Conservation (phyloP, 148 eudicot genomes). For the Rhododendron mucronatum region DNA sequence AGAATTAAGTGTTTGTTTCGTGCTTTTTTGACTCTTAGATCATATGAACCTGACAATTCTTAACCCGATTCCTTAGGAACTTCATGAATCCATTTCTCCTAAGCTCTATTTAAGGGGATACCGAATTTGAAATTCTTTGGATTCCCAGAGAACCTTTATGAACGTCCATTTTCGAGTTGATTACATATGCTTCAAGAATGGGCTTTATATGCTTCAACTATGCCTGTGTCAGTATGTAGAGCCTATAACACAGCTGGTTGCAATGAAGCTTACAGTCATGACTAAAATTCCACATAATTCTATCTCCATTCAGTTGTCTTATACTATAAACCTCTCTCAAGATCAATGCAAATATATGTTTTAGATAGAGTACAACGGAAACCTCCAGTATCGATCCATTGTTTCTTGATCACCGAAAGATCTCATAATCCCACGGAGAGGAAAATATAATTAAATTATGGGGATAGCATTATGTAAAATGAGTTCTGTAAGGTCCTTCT, state of each 20-base stretch:
- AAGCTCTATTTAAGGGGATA: background rate
- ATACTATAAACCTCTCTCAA: background rate
- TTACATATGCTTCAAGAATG: background rate
- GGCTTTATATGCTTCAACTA: background rate
- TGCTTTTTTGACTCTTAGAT: background rate
- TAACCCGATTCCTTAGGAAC: background rate
- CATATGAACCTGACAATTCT: background rate
- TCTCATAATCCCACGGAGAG: background rate
- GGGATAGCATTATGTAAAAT: background rate
- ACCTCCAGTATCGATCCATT: background rate
- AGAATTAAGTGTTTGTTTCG: background rate
- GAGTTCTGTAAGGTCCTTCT: background rate
- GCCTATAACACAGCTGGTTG: background rate
- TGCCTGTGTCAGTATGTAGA: background rate
- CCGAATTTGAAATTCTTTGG: background rate
- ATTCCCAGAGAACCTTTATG: background rate
- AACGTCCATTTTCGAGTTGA: background rate
- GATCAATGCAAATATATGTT: background rate
- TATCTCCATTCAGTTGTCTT: background rate
- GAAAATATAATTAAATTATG: background rate
- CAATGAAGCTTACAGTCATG: background rate
- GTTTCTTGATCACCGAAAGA: background rate
- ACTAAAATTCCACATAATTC: background rate
- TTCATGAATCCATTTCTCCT: background rate
- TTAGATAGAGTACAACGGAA: background rate